A percentile compares a stretch with the other conserved stretches of the same genome.
These are phyloP conservation scores for Symbiodinium pilosum DNA, from an alignment of 73 alveolate genomes.

Conservation along the genomic window DNA sequence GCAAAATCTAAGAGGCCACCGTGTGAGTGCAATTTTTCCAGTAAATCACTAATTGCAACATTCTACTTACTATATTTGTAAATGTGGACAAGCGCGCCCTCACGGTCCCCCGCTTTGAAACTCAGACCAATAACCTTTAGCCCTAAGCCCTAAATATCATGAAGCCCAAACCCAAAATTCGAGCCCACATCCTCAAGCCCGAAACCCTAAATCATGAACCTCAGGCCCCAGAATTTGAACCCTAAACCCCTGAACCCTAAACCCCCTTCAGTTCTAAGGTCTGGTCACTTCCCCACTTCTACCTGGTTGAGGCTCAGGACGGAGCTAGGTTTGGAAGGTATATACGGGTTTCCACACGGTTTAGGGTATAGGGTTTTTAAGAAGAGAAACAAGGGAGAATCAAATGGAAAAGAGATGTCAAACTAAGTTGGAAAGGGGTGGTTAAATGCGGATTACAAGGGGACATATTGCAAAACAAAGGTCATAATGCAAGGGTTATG, in stretches of 20 bases:
- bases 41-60: no score
- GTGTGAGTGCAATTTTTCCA: no score
- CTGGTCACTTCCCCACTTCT: slow-evolving; percentile 32
- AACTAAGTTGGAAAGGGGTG: no score
- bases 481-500: no score
- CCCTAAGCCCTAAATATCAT: neutral
- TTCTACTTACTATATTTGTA: no score
- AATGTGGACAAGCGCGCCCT: no score
- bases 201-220: neutral
- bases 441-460: no score
- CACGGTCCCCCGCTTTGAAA: no score
- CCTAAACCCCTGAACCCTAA: neutral
- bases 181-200: neutral
- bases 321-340: neutral
- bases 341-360: neutral
- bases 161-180: neutral
- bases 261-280: neutral
- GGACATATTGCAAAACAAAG: no score
- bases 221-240: neutral
- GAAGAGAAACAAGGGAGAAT: no score
- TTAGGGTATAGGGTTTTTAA: neutral
- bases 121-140: neutral
- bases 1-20: no score
- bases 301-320: slow-evolving; percentile 55
- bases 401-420: no score